Evolutionary conservation across 768 basidiomycete species (phyloP).

Genomic region (Arthromyces matolae): DNA sequence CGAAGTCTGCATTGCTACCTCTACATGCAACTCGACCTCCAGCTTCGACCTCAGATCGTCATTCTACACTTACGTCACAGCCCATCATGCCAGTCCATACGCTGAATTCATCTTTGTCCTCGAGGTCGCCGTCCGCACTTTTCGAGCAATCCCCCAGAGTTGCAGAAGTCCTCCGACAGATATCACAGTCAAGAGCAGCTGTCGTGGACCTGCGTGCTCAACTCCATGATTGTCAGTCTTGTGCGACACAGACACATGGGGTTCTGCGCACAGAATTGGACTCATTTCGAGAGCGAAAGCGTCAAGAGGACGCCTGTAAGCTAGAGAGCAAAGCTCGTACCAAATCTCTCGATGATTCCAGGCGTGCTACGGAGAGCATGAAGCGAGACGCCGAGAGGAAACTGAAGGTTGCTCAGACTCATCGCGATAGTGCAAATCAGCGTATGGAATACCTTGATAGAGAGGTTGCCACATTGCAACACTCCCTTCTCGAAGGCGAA

Average conservation of each 20-base stretch:
- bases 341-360: constrained; percentile 82
- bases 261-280: constrained; percentile 73
- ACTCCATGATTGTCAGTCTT: constrained; percentile 55
- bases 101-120: constrained; percentile 29
- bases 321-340: constrained; percentile 79
- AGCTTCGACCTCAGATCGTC: constrained; percentile 28
- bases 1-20: constrained; percentile 77
- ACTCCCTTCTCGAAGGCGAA: constrained; percentile 53
- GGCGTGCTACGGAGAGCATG: constrained; percentile 73
- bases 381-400: constrained; percentile 88
- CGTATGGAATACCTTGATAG: constrained; percentile 57
- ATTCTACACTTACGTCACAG: constrained; percentile 26
- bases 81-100: constrained; percentile 23
- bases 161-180: constrained; percentile 72
- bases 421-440: constrained; percentile 58
- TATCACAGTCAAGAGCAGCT: constrained; percentile 55
- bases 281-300: constrained; percentile 67
- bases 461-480: constrained; percentile 55
- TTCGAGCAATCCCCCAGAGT: constrained; percentile 69
- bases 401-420: constrained; percentile 62
- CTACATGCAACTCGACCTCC: constrained; percentile 58
- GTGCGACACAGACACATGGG: constrained; percentile 56
- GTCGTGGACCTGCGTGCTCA: constrained; percentile 70
- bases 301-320: constrained; percentile 77
- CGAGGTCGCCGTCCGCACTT: constrained; percentile 38